phyloP scores from a whole-genome alignment of 768 basidiomycete genomes.

The Candolleomyces efflorescens region DNA sequence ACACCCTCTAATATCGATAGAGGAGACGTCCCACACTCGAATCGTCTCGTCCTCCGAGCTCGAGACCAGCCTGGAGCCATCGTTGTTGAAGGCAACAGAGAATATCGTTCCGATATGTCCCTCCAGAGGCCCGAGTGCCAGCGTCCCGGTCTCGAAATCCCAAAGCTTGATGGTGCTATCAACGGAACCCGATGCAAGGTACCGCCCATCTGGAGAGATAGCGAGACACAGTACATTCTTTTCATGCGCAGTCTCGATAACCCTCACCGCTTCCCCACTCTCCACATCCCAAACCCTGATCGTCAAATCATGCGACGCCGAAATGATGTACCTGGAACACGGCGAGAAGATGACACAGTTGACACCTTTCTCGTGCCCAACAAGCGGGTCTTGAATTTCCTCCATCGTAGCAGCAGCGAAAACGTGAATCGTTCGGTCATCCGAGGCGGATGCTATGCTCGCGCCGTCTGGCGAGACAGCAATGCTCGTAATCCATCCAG shows the following conservation, averaged over 20 bases:
- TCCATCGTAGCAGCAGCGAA: slow-evolving; percentile 14
- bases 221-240: slow-evolving; percentile 5
- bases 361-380: slow-evolving; percentile 12
- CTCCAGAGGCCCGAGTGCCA: slow-evolving; percentile 10
- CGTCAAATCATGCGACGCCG: slow-evolving; percentile 15
- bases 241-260: slow-evolving; percentile 3
- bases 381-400: slow-evolving; percentile 22
- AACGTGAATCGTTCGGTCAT: slow-evolving; percentile 16
- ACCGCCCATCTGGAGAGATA: slow-evolving; percentile 9
- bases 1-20: slow-evolving; percentile 1
- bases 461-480: slow-evolving; percentile 19
- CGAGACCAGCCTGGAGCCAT: slow-evolving; percentile 14
- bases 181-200: slow-evolving; percentile 12
- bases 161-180: slow-evolving; percentile 18
- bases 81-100: slow-evolving; percentile 15
- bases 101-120: slow-evolving; percentile 14
- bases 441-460: slow-evolving; percentile 13
- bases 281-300: slow-evolving; percentile 8
- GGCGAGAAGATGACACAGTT: slow-evolving; percentile 16
- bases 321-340: slow-evolving; percentile 13
- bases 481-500: slow-evolving; percentile 12
- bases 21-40: slow-evolving; percentile 16
- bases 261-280: slow-evolving; percentile 1
- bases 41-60: slow-evolving; percentile 16
- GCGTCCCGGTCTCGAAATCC: slow-evolving; percentile 11